A percentile compares a stretch with the other conserved stretches of the same genome.
phyloP scores from a whole-genome alignment of 108 stramenopile species.

The Phaeodactylum tricornutum region DNA sequence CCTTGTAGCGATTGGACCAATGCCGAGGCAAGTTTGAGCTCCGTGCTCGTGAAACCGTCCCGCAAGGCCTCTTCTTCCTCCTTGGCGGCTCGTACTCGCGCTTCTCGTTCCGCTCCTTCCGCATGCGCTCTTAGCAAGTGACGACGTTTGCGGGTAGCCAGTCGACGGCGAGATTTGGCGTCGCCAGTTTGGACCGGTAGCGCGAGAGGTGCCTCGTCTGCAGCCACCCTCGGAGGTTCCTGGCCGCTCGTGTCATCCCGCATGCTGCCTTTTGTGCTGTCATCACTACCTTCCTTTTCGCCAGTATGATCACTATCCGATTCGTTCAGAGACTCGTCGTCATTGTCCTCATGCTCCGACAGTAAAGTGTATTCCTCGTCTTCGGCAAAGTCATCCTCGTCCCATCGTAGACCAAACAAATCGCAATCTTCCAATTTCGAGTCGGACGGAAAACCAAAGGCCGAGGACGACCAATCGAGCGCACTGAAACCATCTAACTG shows the following conservation, averaged over 20 bases:
- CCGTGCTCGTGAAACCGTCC: constrained; percentile 10
- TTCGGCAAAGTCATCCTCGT: neutral
- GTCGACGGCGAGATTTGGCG: neutral
- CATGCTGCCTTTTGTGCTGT: neutral
- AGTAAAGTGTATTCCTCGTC: constrained; percentile 20
- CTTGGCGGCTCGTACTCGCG: neutral
- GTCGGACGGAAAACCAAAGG: constrained; percentile 12
- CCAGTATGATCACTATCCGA: neutral
- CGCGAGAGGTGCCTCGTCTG: neutral
- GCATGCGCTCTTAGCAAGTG: neutral
- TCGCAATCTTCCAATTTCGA: constrained; percentile 14
- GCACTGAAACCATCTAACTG: constrained; percentile 11
- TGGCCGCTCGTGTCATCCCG: neutral
- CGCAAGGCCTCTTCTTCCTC: neutral
- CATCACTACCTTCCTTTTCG: neutral
- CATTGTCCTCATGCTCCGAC: constrained; percentile 16
- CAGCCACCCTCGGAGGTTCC: neutral
- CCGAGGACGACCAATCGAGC: neutral
- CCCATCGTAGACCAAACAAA: constrained; percentile 7
- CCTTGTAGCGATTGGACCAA: constrained; percentile 6
- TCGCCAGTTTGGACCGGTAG: too few species aligned
- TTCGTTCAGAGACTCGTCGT: constrained; percentile 5
- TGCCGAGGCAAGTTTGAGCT: constrained; percentile 21
- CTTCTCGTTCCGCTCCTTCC: neutral
- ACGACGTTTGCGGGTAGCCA: neutral